phyloP scores from a whole-genome alignment of 345 rosid genomes.

The Acer saccharum region DNA sequence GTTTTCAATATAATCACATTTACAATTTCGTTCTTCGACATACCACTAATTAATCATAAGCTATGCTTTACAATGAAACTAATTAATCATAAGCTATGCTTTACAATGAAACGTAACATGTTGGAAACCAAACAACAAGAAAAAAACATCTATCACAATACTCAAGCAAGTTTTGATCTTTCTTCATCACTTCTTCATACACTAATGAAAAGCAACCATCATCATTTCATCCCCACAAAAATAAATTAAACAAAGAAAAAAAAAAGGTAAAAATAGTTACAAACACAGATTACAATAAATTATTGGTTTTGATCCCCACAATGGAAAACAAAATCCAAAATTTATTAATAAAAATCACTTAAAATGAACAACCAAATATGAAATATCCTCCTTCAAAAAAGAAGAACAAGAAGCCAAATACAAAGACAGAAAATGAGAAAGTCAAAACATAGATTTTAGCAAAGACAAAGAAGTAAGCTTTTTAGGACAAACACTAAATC shows the following conservation, averaged over 20 bases:
- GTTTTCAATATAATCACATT: not conserved
- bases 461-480: too few relatives aligned
- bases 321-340: conserved; percentile 5
- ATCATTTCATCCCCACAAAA: not conserved
- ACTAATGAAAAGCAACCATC: not conserved
- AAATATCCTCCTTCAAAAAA: not conserved
- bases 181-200: not conserved
- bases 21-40: not conserved
- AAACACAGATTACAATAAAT: not conserved
- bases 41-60: not conserved
- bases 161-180: not conserved
- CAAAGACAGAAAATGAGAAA: not conserved
- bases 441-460: conserved; percentile 1
- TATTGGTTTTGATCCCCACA: not conserved
- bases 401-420: not conserved
- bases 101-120: not conserved
- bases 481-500: not conserved
- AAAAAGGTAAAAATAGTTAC: not conserved
- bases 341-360: not conserved
- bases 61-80: not conserved
- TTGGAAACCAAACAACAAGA: not conserved
- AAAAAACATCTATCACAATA: not conserved
- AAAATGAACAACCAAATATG: not conserved
- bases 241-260: not conserved
- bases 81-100: not conserved